phyloP scores from a whole-genome alignment of 2,329 filamentous ascomycete species.

The Didymella exigua region DNA sequence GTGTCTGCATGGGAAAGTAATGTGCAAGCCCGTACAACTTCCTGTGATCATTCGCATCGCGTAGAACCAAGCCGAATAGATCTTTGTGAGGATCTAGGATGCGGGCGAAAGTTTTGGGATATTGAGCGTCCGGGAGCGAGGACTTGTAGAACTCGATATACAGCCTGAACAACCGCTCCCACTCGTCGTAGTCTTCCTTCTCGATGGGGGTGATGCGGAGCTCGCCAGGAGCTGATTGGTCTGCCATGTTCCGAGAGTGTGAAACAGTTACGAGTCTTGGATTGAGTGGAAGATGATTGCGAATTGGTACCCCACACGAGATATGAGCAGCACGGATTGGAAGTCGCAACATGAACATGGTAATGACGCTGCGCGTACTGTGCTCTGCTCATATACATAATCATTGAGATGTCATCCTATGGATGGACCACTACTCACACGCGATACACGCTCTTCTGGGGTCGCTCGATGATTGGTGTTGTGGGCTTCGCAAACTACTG shows the following conservation, averaged over 20 bases:
- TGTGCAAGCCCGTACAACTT: conserved; percentile 16
- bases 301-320: background rate
- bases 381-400: background rate
- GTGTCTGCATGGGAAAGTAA: conserved; percentile 15
- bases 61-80: conserved; percentile 5
- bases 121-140: conserved; percentile 14
- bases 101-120: conserved; percentile 14
- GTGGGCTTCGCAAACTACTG: conserved; percentile 8
- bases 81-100: conserved; percentile 7
- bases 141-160: conserved; percentile 21
- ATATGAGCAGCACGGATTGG: background rate
- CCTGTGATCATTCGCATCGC: conserved; percentile 1
- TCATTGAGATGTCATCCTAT: too few species aligned
- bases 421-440: too few species aligned
- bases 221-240: background rate
- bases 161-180: conserved; percentile 15
- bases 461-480: background rate
- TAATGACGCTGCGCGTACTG: background rate
- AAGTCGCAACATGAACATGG: background rate
- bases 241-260: background rate
- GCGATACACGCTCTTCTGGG: background rate
- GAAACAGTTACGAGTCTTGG: background rate
- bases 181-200: conserved; percentile 7
- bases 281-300: background rate
- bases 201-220: conserved; percentile 4